phyloP scores from a whole-genome alignment of 495 filamentous ascomycete species.

The Hyaloscypha bicolor region DNA sequence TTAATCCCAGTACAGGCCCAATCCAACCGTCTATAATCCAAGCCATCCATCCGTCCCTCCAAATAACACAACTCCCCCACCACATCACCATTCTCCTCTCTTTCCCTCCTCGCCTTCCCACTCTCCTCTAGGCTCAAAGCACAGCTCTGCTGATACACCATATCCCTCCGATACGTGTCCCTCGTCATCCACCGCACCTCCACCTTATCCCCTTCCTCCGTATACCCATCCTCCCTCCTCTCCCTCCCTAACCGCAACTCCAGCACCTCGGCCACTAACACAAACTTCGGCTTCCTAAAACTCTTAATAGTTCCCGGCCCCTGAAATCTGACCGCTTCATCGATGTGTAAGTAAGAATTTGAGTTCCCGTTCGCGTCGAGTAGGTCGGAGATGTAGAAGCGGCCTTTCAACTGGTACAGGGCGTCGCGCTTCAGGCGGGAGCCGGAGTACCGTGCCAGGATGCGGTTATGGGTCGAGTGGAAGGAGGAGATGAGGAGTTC shows the following conservation, averaged over 20 bases:
- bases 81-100: background rate
- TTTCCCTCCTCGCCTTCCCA: background rate
- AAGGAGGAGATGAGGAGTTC: conserved; percentile 18
- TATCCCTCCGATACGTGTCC: conserved; percentile 19
- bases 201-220: background rate
- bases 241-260: background rate
- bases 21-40: conserved; percentile 15
- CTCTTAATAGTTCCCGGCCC: conserved; percentile 23
- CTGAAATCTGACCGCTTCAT: conserved; percentile 24
- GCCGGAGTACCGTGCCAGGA: conserved; percentile 17
- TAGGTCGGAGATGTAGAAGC: conserved; percentile 17
- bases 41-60: conserved; percentile 22
- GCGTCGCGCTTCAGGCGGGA: conserved; percentile 22
- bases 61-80: conserved; percentile 12
- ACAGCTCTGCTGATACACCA: conserved; percentile 20
- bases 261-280: conserved; percentile 14
- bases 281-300: conserved; percentile 16
- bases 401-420: conserved; percentile 23
- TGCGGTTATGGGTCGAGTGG: conserved; percentile 10
- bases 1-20: conserved; percentile 22
- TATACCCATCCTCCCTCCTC: background rate
- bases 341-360: conserved; percentile 22
- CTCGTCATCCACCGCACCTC: conserved; percentile 21
- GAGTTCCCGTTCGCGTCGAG: background rate
- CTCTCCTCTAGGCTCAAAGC: conserved; percentile 6